phyloP scores from a whole-genome alignment of 2,329 filamentous ascomycete genomes.

The Aspergillus quadrilineatus region DNA sequence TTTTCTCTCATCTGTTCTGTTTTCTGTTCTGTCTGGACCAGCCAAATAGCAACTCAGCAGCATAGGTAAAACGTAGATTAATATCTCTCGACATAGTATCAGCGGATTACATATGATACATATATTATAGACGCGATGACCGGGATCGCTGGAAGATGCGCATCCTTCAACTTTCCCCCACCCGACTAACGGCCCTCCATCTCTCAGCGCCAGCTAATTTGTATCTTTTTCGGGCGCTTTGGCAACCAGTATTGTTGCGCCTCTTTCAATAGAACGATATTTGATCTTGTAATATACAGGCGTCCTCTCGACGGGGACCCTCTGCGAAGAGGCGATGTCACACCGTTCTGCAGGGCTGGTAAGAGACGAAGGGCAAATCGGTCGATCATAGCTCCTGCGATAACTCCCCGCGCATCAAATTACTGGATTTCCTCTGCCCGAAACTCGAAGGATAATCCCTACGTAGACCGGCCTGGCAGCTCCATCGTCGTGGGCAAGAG shows the following conservation, averaged over 20 bases:
- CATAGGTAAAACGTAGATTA: neutral
- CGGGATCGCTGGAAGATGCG: conserved; percentile 13
- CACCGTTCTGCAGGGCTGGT: conserved; percentile 16
- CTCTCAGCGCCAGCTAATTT: conserved; percentile 17
- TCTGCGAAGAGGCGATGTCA: conserved; percentile 7
- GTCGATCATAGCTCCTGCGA: conserved; percentile 2
- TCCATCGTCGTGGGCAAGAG: conserved; percentile 14
- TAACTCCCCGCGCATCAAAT: conserved; percentile 12
- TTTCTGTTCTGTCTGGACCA: neutral
- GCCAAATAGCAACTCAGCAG: neutral
- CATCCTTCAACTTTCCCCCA: conserved; percentile 14
- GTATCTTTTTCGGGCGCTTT: neutral
- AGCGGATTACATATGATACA: conserved; percentile 12
- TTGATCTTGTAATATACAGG: neutral
- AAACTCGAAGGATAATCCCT: conserved; percentile 19
- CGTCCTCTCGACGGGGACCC: neutral
- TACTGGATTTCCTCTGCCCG: conserved; percentile 13
- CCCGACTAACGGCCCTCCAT: conserved; percentile 21
- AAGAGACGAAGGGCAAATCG: conserved; percentile 2
- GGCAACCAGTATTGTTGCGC: neutral
- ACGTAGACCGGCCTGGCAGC: conserved; percentile 16
- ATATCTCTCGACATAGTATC: neutral
- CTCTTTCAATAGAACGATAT: neutral
- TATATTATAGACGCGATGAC: conserved; percentile 9
- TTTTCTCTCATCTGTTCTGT: conserved; percentile 2